Evolutionary conservation across 2,329 filamentous ascomycete genomes (phyloP), one percentile per base, ranked within the genome.

Genomic region (Pyricularia grisea): DNA sequence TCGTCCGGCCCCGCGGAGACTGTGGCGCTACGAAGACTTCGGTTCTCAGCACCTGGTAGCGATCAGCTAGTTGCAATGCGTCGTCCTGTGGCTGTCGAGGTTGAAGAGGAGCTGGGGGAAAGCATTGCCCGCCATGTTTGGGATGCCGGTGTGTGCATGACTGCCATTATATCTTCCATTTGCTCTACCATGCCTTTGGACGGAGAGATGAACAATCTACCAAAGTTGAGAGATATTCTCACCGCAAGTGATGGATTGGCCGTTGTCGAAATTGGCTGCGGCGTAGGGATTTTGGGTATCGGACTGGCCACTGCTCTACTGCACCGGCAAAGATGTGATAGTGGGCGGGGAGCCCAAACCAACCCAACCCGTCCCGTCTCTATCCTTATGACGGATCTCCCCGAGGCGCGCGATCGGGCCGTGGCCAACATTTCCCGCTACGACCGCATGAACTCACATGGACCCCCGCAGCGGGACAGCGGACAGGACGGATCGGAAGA

Each of bases 81-180:
- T 65, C 75, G 2, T 72, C 75, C 0, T 72, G 71, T 11, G 27
- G 60, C 60, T 20, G 70, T 86, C 9, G 78, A 81, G 31, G 76
- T 87, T 4, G 82, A 85, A 68, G 86, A 88, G 70, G 84, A 87
- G 68, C 81, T 88, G 11, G 85, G 85, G 17, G 85, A 88, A 76
- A 87, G 84, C 73, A 87, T 88, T 68, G 85, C 85, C 0, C 81
- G 85, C 2, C 85, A 88, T 70, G 79, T 88, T 6, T 88, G 86
- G 86, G 86, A 88, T 68, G 85, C 81, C 1, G 86, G 86, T 0
- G 77, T 87, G 11, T 77, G 84, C 6, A 81, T 82, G 0, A 76
- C 81, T 1, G 78, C 78, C 1, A 73, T 79, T 12, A 66, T 83
- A 12, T 76, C 76, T 1, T 72, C 75, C 14, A 65, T 76, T 2